phyloP scores from a whole-genome alignment of 805 yeast genomes.

The Ogataea henricii region DNA sequence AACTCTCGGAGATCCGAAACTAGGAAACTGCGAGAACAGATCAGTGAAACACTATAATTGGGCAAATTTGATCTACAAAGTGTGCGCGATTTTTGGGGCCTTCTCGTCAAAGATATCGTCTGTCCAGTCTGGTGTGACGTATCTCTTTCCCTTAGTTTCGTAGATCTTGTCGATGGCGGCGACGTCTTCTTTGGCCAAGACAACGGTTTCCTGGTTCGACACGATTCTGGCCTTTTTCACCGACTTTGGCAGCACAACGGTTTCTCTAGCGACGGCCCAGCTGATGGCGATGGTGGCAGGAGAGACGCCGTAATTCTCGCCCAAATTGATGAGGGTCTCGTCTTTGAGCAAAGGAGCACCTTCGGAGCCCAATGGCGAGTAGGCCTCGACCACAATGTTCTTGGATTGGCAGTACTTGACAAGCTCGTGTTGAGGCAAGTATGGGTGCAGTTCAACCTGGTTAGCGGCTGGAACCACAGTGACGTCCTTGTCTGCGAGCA shows the following conservation, averaged over 20 bases:
- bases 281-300: constrained; percentile 57
- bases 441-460: constrained; percentile 80
- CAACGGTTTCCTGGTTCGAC: constrained; percentile 38
- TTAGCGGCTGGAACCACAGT: constrained; percentile 65
- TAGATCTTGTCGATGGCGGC: constrained; percentile 33
- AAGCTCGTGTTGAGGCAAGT: constrained; percentile 65
- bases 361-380: constrained; percentile 73
- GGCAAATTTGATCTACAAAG: background rate
- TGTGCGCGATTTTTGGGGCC: background rate
- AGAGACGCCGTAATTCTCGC: constrained; percentile 43
- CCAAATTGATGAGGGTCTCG: constrained; percentile 44
- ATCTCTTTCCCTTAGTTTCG: constrained; percentile 36
- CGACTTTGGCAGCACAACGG: constrained; percentile 43
- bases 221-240: constrained; percentile 35
- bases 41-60: background rate
- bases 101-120: constrained; percentile 32
- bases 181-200: constrained; percentile 40
- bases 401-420: constrained; percentile 52
- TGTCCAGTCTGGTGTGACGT: constrained; percentile 41
- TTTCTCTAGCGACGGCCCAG: constrained; percentile 60
- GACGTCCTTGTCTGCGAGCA: constrained; percentile 50
- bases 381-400: constrained; percentile 67
- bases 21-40: constrained; percentile 9
- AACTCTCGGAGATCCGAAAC: constrained; percentile 9
- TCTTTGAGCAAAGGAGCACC: constrained; percentile 55